Base-by-base conservation (phyloP, 2,329 filamentous ascomycete genomes). In the Furcasterigmium furcatum region DNA sequence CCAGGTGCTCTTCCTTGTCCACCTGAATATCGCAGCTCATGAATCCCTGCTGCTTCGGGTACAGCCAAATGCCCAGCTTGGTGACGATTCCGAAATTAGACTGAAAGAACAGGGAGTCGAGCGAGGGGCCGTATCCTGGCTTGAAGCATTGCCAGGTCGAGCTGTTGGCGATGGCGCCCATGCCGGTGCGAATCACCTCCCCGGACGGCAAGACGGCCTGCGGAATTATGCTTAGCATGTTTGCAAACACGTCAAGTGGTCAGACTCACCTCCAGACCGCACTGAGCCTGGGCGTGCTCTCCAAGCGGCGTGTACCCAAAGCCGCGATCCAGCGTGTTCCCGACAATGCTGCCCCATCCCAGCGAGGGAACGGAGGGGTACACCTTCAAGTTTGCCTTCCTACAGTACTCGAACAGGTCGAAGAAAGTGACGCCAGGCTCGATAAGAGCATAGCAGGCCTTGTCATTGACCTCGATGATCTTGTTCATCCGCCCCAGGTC, bases 21-120 rank as follows among this genome's bases (percentile, higher is more conserved):
- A 74, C 70, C 47, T 67, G 62, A 44, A 74, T 72, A 9, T 63
- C 59, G 53, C 71, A 74, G 0, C 66, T 65, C 68, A 74, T 71
- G 55, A 64, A 75, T 0, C 70, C 68, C 49, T 73, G 65, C 6
- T 71, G 66, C 46, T 66, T 64, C 5, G 64, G 63, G 12, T 61
- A 65, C 42, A 68, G 46, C 52, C 61, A 63, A 43, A 80, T 66
- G 1, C 75, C 75, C 63, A 81, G 72, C 55, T 80, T 80, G 4
- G 73, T 76, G 5, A 79, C 73, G 21, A 80, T 72, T 3, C 76
- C 77, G 7, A 79, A 61, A 46, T 76, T 78, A 13, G 67, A 72
- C 53, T 80, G 75, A 2, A 73, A 58, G 54, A 80, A 80, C 3
- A 80, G 65, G 0, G 72, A 72, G 41, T 72, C 70, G 34, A 70